phyloP scores from a whole-genome alignment of 768 basidiomycete species.

The Tricholoma terreum region DNA sequence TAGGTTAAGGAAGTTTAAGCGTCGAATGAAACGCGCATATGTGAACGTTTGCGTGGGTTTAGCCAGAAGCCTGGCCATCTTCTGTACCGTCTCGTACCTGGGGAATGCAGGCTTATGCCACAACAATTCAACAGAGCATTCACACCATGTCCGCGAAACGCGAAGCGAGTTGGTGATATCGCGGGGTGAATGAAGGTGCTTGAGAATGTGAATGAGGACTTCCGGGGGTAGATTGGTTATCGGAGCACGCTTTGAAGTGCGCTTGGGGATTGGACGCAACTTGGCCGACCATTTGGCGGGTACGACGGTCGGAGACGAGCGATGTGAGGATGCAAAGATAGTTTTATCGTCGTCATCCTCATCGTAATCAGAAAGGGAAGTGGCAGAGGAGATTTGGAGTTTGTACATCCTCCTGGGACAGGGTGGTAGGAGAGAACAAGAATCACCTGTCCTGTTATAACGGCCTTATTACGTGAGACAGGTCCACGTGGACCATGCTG shows the following conservation, averaged over 20 bases:
- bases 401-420: slow-evolving; percentile 42
- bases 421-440: slow-evolving; percentile 5
- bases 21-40: slow-evolving; percentile 83
- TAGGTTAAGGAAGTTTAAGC: slow-evolving; percentile 84
- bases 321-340: slow-evolving; percentile 46
- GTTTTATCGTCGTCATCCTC: slow-evolving; percentile 56
- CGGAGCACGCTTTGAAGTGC: slow-evolving; percentile 42
- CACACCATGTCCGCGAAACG: slow-evolving; percentile 91
- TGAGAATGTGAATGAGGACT: slow-evolving; percentile 89
- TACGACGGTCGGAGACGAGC: slow-evolving; percentile 42
- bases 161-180: slow-evolving; percentile 75
- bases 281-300: slow-evolving; percentile 69
- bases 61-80: slow-evolving; percentile 72
- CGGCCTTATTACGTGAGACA: background rate
- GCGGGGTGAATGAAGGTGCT: slow-evolving; percentile 68
- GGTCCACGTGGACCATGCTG: background rate
- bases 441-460: background rate
- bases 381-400: slow-evolving; percentile 66
- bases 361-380: slow-evolving; percentile 76
- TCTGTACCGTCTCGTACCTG: slow-evolving; percentile 64
- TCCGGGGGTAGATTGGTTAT: slow-evolving; percentile 81
- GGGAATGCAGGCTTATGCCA: slow-evolving; percentile 89
- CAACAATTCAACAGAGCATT: slow-evolving; percentile 90
- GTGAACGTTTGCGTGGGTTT: slow-evolving; percentile 72
- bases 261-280: slow-evolving; percentile 20